Percentiles rank a stretch among this genome's conserved stretches.
These are phyloP conservation scores for Calonectria pseudoreteaudii DNA, from an alignment of 2,329 filamentous ascomycete species.

Conservation along the genomic window DNA sequence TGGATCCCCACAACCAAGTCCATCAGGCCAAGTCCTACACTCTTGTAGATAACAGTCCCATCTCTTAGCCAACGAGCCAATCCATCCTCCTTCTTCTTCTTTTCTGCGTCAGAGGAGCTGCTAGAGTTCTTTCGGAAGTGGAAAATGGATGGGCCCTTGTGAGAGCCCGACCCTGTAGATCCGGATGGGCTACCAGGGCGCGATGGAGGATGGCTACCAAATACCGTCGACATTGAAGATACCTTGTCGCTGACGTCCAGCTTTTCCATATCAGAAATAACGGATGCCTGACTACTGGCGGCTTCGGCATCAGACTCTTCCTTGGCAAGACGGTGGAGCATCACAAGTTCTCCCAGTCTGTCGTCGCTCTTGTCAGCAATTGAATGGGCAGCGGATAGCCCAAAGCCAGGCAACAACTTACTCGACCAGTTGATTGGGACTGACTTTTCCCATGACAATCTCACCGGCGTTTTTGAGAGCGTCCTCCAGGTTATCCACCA, in stretches of 20 bases:
- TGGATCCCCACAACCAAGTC: conserved; percentile 72
- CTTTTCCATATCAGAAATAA: conserved; percentile 49
- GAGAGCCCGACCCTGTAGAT: conserved; percentile 44
- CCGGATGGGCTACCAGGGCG: conserved; percentile 45
- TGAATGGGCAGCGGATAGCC: not conserved
- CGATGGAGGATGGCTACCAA: conserved; percentile 38
- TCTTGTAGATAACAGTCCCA: conserved; percentile 77
- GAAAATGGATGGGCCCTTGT: conserved; percentile 48
- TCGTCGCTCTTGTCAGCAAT: conserved; percentile 27
- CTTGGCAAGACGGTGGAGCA: conserved; percentile 63
- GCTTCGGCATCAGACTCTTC: conserved; percentile 53
- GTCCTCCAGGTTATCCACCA: conserved; percentile 82
- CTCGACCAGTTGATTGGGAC: conserved; percentile 84
- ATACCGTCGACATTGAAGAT: conserved; percentile 57
- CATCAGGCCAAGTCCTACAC: conserved; percentile 75
- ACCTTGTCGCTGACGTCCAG: conserved; percentile 48
- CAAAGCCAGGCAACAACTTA: conserved; percentile 50
- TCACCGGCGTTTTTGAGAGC: conserved; percentile 89
- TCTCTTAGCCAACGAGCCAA: conserved; percentile 67
- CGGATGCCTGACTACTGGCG: conserved; percentile 43
- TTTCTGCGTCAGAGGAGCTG: conserved; percentile 46
- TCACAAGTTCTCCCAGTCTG: conserved; percentile 81
- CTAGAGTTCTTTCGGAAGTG: conserved; percentile 46
- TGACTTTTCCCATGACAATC: conserved; percentile 81
- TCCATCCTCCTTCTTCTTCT: conserved; percentile 61